Conservation (phyloP, 805 yeast genomes). For the Kockiozyma suomiensis region DNA sequence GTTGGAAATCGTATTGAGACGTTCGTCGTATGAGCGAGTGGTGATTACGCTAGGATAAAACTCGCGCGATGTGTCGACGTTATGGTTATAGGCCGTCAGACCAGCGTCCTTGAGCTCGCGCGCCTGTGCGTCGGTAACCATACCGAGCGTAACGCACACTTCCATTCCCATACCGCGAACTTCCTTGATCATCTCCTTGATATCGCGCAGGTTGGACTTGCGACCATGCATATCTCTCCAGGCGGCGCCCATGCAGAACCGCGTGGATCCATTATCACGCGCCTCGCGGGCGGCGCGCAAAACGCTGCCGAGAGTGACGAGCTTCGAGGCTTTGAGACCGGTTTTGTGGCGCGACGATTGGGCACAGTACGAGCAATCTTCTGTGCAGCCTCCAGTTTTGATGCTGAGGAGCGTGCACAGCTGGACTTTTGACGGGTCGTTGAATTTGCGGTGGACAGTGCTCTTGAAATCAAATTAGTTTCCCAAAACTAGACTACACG, state of each 20-base stretch:
- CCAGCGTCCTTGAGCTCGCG: conserved; percentile 64
- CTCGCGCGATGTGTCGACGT: conserved; percentile 77
- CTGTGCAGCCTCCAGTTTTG: conserved; percentile 80
- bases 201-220: conserved; percentile 63
- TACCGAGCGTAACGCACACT: conserved; percentile 78
- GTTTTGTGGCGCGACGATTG: conserved; percentile 71
- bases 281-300: conserved; percentile 65
- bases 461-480: conserved; percentile 6
- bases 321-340: conserved; percentile 68
- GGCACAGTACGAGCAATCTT: conserved; percentile 80
- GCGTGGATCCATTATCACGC: conserved; percentile 68
- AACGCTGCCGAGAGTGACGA: conserved; percentile 64
- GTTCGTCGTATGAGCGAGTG: conserved; percentile 70
- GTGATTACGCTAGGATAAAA: conserved; percentile 73
- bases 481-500: background rate
- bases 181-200: conserved; percentile 63
- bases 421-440: conserved; percentile 71
- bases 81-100: conserved; percentile 79
- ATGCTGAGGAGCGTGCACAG: conserved; percentile 74
- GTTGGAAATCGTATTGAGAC: conserved; percentile 64
- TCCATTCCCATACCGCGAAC: conserved; percentile 72
- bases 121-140: conserved; percentile 71
- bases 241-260: conserved; percentile 86
- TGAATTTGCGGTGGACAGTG: conserved; percentile 60
- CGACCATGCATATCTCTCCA: conserved; percentile 86